A percentile compares a stretch with the other conserved stretches of the same genome.
These are phyloP conservation scores for Phytophthora macrochlamydospora DNA, from an alignment of 352 stramenopile species.

Conservation along the genomic window DNA sequence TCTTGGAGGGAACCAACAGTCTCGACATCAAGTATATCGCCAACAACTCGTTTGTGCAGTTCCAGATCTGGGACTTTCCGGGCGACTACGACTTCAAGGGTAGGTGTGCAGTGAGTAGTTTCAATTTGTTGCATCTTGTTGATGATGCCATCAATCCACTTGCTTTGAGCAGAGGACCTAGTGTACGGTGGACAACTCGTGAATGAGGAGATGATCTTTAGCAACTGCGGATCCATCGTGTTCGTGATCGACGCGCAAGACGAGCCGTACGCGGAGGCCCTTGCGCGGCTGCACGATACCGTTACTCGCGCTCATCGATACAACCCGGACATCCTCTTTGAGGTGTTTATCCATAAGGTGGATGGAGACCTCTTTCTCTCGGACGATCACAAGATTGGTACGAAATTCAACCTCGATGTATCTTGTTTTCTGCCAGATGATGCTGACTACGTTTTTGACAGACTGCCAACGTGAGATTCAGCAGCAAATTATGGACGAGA, in stretches of 20 bases:
- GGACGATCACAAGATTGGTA: conserved; percentile 98
- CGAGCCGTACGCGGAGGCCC: conserved; percentile 86
- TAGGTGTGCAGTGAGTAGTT: background rate
- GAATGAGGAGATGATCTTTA: conserved; percentile 93
- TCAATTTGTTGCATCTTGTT: background rate
- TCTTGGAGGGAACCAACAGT: conserved; percentile 89
- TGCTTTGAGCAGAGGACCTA: conserved; percentile 63
- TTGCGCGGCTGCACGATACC: conserved; percentile 89
- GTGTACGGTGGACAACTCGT: conserved; percentile 88
- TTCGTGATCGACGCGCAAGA: conserved; percentile 99
- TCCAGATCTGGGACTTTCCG: conserved; percentile 99
- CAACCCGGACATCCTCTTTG: conserved; percentile 97
- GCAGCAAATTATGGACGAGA: conserved; percentile 96
- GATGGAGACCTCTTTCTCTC: conserved; percentile 98
- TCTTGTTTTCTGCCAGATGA: background rate
- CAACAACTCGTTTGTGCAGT: conserved; percentile 98
- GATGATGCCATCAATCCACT: background rate
- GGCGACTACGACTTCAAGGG: conserved; percentile 94
- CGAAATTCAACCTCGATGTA: background rate
- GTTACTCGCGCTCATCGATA: conserved; percentile 86
- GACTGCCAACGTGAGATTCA: conserved; percentile 98
- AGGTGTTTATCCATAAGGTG: conserved; percentile 99
- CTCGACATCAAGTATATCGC: conserved; percentile 96
- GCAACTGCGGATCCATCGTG: conserved; percentile 92
- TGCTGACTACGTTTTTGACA: conserved; percentile 10